These are phyloP conservation scores for Fusarium palustre DNA, from an alignment of 2,329 filamentous ascomycete genomes.

Conservation along the genomic window DNA sequence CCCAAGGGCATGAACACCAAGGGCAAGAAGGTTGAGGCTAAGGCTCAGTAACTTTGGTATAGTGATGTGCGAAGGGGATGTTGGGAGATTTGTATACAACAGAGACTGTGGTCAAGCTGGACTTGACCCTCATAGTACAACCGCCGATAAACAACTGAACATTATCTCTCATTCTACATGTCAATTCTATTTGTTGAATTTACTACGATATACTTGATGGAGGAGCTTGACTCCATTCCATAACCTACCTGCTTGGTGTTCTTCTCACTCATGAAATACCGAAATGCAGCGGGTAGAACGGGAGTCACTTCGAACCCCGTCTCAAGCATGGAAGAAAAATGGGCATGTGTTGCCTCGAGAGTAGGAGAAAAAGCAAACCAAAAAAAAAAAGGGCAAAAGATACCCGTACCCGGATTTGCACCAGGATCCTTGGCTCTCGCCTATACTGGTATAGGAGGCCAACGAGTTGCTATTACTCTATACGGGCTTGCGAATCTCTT, in stretches of 20 bases:
- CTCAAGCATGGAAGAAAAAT: not conserved
- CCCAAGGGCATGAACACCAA: conserved; percentile 56
- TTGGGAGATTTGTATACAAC: conserved; percentile 4
- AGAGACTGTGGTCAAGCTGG: conserved; percentile 26
- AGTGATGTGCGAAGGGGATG: not conserved
- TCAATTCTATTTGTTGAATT: not conserved
- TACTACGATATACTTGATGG: not conserved
- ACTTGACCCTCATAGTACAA: conserved; percentile 20
- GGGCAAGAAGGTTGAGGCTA: conserved; percentile 36
- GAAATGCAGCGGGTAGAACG: not conserved
- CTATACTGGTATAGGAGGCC: conserved; percentile 51
- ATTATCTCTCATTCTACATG: not conserved
- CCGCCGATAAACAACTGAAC: not conserved
- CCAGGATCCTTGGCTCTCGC: conserved; percentile 53
- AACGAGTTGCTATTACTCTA: conserved; percentile 54
- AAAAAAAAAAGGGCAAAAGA: conserved; percentile 25
- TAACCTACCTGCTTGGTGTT: not conserved
- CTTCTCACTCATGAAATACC: not conserved
- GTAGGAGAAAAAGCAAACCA: not conserved
- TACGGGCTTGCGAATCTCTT: conserved; percentile 45
- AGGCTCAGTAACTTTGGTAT: conserved; percentile 27
- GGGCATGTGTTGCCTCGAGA: too few relatives aligned
- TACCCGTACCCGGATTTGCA: conserved; percentile 53
- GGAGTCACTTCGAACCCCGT: conserved; percentile 4
- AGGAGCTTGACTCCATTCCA: not conserved